A percentile compares a stretch with the other conserved stretches of the same genome.
These are phyloP conservation scores for Fusarium bulbicola DNA, from an alignment of 2,329 filamentous ascomycete genomes.

Conservation along the genomic window DNA sequence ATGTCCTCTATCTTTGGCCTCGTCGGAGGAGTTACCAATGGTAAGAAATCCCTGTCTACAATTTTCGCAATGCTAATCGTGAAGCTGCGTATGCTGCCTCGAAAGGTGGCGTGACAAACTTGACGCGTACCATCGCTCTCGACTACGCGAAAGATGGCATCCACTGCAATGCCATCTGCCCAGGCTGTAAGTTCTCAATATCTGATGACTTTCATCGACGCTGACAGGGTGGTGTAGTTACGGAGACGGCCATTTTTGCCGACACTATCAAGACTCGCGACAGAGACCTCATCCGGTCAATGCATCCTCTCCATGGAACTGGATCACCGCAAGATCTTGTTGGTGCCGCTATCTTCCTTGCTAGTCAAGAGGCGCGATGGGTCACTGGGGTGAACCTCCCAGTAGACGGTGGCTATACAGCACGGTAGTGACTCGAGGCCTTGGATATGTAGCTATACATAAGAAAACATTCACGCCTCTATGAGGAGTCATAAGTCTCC, in stretches of 20 bases:
- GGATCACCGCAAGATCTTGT: conserved; percentile 43
- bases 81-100: conserved; percentile 54
- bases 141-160: conserved; percentile 60
- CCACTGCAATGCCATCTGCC: conserved; percentile 63
- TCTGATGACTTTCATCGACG: fast-evolving
- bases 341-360: conserved; percentile 51
- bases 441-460: not conserved
- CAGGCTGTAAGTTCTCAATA: conserved; percentile 50
- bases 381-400: conserved; percentile 52
- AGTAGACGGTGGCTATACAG: conserved; percentile 53
- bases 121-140: conserved; percentile 58
- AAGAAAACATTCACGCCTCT: not conserved
- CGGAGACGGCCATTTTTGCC: conserved; percentile 41
- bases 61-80: not conserved
- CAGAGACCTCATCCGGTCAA: conserved; percentile 16
- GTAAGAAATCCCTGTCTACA: not conserved
- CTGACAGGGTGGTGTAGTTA: conserved; percentile 17
- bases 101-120: conserved; percentile 60
- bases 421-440: conserved; percentile 26
- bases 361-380: conserved; percentile 51
- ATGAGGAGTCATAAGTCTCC: not conserved
- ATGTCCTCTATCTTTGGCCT: conserved; percentile 55
- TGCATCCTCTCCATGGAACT: conserved; percentile 43
- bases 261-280: conserved; percentile 33
- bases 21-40: conserved; percentile 44